These are phyloP conservation scores for Boletus reticulatus DNA, from an alignment of 768 basidiomycete genomes.

Conservation along the genomic window DNA sequence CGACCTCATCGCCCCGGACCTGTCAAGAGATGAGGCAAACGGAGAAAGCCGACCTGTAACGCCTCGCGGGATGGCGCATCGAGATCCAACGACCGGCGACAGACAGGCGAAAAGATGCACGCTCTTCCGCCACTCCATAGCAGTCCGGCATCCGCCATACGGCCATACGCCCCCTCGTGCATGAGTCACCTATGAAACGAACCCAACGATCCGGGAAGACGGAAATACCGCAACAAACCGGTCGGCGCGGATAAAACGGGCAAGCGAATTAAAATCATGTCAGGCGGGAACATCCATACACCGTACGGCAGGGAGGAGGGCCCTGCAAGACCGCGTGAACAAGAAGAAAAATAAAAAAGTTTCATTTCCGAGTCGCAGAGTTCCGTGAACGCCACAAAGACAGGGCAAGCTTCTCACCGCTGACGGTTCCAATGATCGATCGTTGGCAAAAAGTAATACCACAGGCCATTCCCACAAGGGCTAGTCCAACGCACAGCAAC, in stretches of 20 bases:
- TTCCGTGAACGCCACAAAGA: slow-evolving; percentile 7
- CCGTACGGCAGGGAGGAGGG: not conserved
- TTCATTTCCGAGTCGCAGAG: not conserved
- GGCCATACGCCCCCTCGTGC: not conserved
- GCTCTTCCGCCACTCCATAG: not conserved
- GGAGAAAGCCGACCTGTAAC: slow-evolving; percentile 4
- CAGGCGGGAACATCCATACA: not conserved
- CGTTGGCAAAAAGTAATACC: no score
- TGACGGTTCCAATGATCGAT: not conserved
- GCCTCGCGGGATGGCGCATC: not conserved
- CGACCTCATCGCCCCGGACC: no score
- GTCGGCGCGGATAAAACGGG: not conserved
- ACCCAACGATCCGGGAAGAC: not conserved
- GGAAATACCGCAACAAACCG: not conserved
- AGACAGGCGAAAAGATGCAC: not conserved
- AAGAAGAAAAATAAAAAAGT: not conserved
- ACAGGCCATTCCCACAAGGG: no score
- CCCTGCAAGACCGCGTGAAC: not conserved
- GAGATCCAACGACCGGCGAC: not conserved
- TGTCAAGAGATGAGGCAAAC: not conserved
- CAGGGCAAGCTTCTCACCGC: no score
- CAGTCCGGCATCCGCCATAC: not conserved
- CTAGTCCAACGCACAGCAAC: no score
- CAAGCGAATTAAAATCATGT: not conserved
- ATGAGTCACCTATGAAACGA: slow-evolving; percentile 7